Evolutionary conservation across 2,329 filamentous ascomycete genomes (phyloP), one percentile per base, ranked within the genome.

Genomic region (Sporothrix pseudoabietina): DNA sequence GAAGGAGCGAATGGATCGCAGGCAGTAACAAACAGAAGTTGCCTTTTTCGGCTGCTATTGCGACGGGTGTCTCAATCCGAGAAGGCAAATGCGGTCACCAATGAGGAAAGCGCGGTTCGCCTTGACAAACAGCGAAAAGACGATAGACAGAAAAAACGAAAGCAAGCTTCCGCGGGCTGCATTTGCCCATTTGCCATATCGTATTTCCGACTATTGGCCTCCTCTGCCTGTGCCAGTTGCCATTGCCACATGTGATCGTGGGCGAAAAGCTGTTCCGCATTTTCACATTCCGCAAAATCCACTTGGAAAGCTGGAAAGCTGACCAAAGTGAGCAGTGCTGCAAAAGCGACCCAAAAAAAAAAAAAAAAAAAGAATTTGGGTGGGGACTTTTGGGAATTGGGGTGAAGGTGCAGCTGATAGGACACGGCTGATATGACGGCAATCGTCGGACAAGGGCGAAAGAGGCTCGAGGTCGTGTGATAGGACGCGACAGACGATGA

Each of bases 401-500:
- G 52, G 19, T 8, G 9, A 55, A 52, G 49, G 16, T 55, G 68
- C 68, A 35, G 68, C 68, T 70, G 22, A 71, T 22, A 52, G 26
- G 22, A 47, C 69, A 44, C 41, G 41, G 41, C 41, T 44, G n/a
- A 69, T 26, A 44, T 2, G 19, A 49, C 65, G 72, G 71, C 69
- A 73, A 57, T 69, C 52, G 72, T 73, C 74, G 74, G 74, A 72
- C 10, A 19, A 49, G n/a, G 47, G 32, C 49, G 49, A 68, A 39
- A 73, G 69, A 54, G 57, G 57, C 41, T 41, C 32, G 68, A 57
- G 68, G 68, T 70, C 68, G 68, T 70, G 68, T 70, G 68, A 70
- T 59, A 30, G 68, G 52, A 22, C 32, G 44, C 9, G 44, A 68
- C 49, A 55, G 30, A 52, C 49, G 52, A 55, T 70, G 52, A 44